A percentile compares a stretch with the other conserved stretches of the same genome.
Evolutionary conservation across 768 basidiomycete genomes (phyloP).

Genomic region (Tubosaeta sp.): DNA sequence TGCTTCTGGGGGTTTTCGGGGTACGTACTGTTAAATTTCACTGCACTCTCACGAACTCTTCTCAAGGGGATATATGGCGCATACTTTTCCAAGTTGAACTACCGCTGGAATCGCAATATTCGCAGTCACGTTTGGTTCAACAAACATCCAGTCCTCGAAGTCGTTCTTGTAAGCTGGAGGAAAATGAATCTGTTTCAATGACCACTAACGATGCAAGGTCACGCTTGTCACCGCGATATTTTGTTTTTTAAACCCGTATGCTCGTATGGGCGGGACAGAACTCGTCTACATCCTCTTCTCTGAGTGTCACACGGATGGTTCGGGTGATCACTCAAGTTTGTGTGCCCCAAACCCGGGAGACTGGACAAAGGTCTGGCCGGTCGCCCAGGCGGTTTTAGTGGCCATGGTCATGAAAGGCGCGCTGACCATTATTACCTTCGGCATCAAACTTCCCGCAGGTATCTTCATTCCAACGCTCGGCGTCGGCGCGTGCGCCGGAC

Average conservation of each 20-base stretch:
- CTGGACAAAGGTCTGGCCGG: conserved; percentile 51
- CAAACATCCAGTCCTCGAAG: conserved; percentile 77
- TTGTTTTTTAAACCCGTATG: conserved; percentile 85
- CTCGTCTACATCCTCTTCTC: conserved; percentile 89
- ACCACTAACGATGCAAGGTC: conserved; percentile 44
- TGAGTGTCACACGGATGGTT: conserved; percentile 66
- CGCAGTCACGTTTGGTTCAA: conserved; percentile 80
- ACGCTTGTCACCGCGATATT: conserved; percentile 72
- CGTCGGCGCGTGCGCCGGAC: conserved; percentile 90
- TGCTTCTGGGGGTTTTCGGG: conserved; percentile 85
- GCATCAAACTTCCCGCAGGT: conserved; percentile 87
- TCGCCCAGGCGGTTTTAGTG: conserved; percentile 61
- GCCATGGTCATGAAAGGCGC: conserved; percentile 80
- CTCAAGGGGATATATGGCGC: conserved; percentile 89
- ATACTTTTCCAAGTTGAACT: conserved; percentile 87
- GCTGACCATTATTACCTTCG: conserved; percentile 86
- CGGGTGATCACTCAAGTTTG: conserved; percentile 56
- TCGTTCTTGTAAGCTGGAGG: conserved; percentile 57
- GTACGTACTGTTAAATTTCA: conserved; percentile 39
- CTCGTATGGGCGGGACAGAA: conserved; percentile 93
- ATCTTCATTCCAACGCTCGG: conserved; percentile 97
- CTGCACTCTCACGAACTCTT: conserved; percentile 6
- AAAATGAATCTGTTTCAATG: not conserved
- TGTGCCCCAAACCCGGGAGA: conserved; percentile 66
- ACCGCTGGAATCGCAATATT: conserved; percentile 80